phyloP scores from a whole-genome alignment of 768 basidiomycete species.

The Lactifluus piperatus region DNA sequence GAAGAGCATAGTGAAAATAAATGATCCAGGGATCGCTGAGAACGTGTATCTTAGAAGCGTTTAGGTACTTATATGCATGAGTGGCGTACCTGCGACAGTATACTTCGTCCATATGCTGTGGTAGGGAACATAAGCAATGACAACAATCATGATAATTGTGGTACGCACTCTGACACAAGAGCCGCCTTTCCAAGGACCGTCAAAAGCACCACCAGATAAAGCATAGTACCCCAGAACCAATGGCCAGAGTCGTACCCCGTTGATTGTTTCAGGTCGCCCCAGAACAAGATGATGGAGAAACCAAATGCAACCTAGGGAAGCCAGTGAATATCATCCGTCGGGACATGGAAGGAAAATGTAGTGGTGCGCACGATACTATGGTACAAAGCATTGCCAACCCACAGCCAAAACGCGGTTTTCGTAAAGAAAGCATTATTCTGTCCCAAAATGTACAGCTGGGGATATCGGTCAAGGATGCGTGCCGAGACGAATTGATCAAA shows the following conservation, averaged over 20 bases:
- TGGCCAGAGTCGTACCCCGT: slow-evolving; percentile 83
- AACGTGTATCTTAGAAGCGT: slow-evolving; percentile 10
- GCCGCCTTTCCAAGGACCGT: slow-evolving; percentile 98
- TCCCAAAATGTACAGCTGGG: slow-evolving; percentile 90
- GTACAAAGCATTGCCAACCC: slow-evolving; percentile 83
- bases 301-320: slow-evolving; percentile 64
- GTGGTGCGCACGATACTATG: slow-evolving; percentile 65
- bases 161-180: slow-evolving; percentile 88
- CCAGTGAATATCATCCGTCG: neutral
- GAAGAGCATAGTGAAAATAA: slow-evolving; percentile 92
- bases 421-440: slow-evolving; percentile 94
- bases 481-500: slow-evolving; percentile 99
- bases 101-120: slow-evolving; percentile 98
- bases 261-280: slow-evolving; percentile 80
- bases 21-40: slow-evolving; percentile 92
- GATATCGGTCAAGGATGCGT: slow-evolving; percentile 92
- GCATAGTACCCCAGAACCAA: slow-evolving; percentile 97
- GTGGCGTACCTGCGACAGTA: slow-evolving; percentile 70
- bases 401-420: slow-evolving; percentile 85
- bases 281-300: slow-evolving; percentile 85
- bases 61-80: neutral
- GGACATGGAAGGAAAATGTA: neutral
- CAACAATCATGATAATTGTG: neutral
- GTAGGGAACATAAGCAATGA: neutral
- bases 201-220: slow-evolving; percentile 89